Evolutionary conservation across 441 rosid genomes (phyloP), one percentile per base, ranked within the genome.

Genomic region (Melastoma candidum): DNA sequence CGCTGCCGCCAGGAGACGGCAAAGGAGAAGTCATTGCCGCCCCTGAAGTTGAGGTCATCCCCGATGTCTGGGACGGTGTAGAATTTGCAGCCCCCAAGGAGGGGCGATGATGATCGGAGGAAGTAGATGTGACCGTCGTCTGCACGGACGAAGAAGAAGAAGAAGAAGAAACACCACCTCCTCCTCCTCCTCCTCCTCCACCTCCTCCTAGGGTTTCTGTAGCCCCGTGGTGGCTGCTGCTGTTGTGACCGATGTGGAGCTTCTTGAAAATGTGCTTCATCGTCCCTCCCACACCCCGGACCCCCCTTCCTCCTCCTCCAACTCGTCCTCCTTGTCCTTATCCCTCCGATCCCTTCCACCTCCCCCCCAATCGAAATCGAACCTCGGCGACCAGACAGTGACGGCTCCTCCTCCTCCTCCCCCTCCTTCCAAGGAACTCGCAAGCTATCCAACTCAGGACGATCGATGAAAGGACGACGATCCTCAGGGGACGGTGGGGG

Each of bases 181-280:
- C 41, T 4, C 7, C 41, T 32, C 41, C 41, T 32, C 41, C 41
- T 4, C 41, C 41, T 4, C 7, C 41, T 32, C 41, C 41, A 32
- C 41, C 41, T 32, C 41, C 41, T 32, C 41, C 47, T 46, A 68
- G 59, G 24, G 83, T 65, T 60, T 84, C 95, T 71, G 78, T 81
- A 44, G 89, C 72, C 51, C 89, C 83, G 71, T 78, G 75, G 25
- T 77, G 78, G 46, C 88, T 94, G 60, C 85, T 84, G 67, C 64
- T 78, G 69, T 76, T 79, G 13, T 32, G 41, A 32, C 95, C 95
- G 61, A 69, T 68, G 63, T 92, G 98, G 5, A 92, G 79, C 77
- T 85, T 92, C 84, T 81, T 87, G 67, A 92, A 88, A 77, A 92
- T 92, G 85, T 88, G 81, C 76, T 78, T 92, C 96, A 92, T 90